These are phyloP conservation scores for Psilocybe subaeruginosa DNA, from an alignment of 768 basidiomycete genomes.

Conservation along the genomic window DNA sequence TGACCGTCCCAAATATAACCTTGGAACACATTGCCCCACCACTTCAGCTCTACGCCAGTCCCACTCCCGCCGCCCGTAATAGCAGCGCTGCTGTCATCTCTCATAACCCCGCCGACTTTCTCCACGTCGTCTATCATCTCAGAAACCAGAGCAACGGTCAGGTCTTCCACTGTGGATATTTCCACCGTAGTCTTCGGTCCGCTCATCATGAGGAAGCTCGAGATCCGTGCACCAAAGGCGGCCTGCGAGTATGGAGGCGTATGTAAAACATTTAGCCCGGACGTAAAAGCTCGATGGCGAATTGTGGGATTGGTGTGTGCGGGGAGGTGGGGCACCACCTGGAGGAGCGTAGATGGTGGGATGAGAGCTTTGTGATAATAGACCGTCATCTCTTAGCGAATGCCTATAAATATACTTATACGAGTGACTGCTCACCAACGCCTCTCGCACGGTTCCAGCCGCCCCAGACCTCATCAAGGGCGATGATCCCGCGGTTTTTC, in stretches of 20 bases:
- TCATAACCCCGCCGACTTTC: constrained; percentile 65
- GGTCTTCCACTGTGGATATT: constrained; percentile 67
- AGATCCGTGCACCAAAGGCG: constrained; percentile 71
- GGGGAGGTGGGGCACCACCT: constrained; percentile 70
- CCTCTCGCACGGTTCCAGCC: constrained; percentile 94
- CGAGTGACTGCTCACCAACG: constrained; percentile 60
- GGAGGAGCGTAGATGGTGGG: constrained; percentile 85
- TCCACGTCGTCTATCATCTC: constrained; percentile 85
- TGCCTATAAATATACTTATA: constrained; percentile 8
- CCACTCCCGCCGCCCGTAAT: constrained; percentile 45
- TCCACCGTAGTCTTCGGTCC: constrained; percentile 66
- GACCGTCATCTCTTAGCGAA: constrained; percentile 10
- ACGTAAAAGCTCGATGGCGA: constrained; percentile 65
- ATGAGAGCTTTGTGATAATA: constrained; percentile 66
- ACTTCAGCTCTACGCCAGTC: constrained; percentile 65
- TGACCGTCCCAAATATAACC: constrained; percentile 81
- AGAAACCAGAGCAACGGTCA: constrained; percentile 72
- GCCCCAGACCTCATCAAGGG: constrained; percentile 93
- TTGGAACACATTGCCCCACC: constrained; percentile 70
- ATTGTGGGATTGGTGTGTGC: constrained; percentile 70
- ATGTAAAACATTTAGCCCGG: constrained; percentile 82
- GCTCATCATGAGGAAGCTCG: constrained; percentile 49
- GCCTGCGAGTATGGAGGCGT: constrained; percentile 74
- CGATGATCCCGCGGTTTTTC: constrained; percentile 79
- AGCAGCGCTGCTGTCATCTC: constrained; percentile 64